Conservation (phyloP, 805 yeast species). For the Saccharomyces kudriavzevii region DNA sequence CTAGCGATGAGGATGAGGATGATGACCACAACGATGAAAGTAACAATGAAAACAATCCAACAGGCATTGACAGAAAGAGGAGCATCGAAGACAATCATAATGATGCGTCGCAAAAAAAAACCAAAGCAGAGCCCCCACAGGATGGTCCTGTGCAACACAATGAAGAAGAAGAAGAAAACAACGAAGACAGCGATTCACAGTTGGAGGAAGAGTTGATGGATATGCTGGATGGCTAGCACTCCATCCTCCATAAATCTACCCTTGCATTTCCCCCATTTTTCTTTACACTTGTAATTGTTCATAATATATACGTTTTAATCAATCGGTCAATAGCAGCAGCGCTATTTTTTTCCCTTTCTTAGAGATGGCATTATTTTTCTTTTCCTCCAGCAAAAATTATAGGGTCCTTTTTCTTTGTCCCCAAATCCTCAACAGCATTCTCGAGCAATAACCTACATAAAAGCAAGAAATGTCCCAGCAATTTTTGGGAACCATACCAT, state of each 20-base stretch:
- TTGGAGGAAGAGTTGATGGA: constrained; percentile 27
- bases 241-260: background rate
- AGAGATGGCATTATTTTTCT: background rate
- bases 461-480: background rate
- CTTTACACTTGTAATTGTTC: background rate
- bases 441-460: background rate
- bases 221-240: constrained; percentile 15
- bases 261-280: background rate
- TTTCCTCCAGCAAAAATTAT: background rate
- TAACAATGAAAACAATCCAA: constrained; percentile 3
- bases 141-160: background rate
- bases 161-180: constrained; percentile 3
- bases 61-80: constrained; percentile 5
- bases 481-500: constrained; percentile 5
- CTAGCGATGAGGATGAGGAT: constrained; percentile 24
- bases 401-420: background rate
- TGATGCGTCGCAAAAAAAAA: background rate
- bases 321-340: background rate
- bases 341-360: background rate
- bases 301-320: background rate
- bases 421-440: background rate
- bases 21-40: constrained; percentile 20
- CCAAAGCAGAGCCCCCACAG: background rate
- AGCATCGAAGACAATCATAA: constrained; percentile 1
- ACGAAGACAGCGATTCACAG: constrained; percentile 22